These are phyloP conservation scores for Lolium rigidum DNA, from an alignment of 176 grass and related monocot species.

Conservation along the genomic window DNA sequence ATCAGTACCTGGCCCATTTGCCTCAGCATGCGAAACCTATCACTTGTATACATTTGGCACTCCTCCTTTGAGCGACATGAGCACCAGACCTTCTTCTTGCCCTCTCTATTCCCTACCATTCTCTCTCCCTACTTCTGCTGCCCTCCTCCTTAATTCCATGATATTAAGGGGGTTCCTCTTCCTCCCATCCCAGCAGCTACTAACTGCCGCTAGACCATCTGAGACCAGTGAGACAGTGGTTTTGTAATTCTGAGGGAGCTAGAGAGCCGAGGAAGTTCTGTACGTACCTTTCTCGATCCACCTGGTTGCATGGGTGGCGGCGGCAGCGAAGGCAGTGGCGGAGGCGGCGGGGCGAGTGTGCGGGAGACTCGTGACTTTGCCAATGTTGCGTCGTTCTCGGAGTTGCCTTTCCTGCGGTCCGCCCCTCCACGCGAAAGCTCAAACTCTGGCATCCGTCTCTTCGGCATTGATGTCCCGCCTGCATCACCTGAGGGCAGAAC, in stretches of 20 bases:
- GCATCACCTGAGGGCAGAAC: constrained; percentile 35
- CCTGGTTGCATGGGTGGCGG: constrained; percentile 45
- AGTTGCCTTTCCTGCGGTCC: constrained; percentile 78
- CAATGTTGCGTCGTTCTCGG: constrained; percentile 80
- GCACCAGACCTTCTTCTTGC: constrained; percentile 43
- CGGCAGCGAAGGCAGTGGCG: constrained; percentile 4
- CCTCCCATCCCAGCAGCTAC: constrained; percentile 28
- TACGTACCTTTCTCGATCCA: constrained; percentile 16
- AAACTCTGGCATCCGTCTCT: constrained; percentile 74
- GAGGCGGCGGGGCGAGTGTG: constrained; percentile 43
- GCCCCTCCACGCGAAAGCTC: constrained; percentile 51
- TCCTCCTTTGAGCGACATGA: constrained; percentile 44
- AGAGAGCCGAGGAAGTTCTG: constrained; percentile 29
- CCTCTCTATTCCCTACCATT: constrained; percentile 50
- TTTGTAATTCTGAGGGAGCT: neutral
- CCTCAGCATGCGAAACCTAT: constrained; percentile 63
- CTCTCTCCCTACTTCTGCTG: constrained; percentile 31
- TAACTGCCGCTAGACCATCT: constrained; percentile 25
- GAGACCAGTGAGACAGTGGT: constrained; percentile 2
- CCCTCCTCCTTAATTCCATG: constrained; percentile 6
- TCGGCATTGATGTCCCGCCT: constrained; percentile 82
- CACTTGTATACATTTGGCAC: constrained; percentile 53
- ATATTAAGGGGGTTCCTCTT: constrained; percentile 23
- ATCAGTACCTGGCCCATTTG: constrained; percentile 40
- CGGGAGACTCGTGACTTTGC: constrained; percentile 68